These are phyloP conservation scores for Tetrahymena thermophila DNA, from an alignment of 73 alveolate genomes.

Conservation along the genomic window DNA sequence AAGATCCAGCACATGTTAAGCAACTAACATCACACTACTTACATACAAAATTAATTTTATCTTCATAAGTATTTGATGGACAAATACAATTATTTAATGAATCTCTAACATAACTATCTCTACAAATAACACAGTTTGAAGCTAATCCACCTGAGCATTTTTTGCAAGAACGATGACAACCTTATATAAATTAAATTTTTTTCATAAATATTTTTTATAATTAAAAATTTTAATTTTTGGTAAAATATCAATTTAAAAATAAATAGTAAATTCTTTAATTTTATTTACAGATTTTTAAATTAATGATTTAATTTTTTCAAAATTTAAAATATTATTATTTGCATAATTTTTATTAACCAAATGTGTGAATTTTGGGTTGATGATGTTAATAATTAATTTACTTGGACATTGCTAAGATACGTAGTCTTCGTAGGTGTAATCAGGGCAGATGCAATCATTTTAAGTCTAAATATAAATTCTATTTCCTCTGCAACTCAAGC, in stretches of 20 bases:
- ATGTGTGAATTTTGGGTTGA: background rate
- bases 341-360: no score
- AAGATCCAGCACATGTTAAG: background rate
- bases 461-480: background rate
- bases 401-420: background rate
- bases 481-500: background rate
- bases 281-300: no score
- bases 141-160: background rate
- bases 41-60: background rate
- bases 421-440: background rate
- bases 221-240: no score
- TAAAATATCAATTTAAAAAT: no score
- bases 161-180: background rate
- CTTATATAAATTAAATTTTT: background rate
- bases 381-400: background rate
- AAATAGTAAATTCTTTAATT: no score
- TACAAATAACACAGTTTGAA: background rate
- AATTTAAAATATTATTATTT: no score
- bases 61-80: background rate
- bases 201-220: no score
- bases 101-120: background rate
- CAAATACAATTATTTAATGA: background rate
- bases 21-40: background rate
- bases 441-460: background rate
- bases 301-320: background rate